Conservation (phyloP, 108 stramenopile genomes). For the Cyclotella cryptica region DNA sequence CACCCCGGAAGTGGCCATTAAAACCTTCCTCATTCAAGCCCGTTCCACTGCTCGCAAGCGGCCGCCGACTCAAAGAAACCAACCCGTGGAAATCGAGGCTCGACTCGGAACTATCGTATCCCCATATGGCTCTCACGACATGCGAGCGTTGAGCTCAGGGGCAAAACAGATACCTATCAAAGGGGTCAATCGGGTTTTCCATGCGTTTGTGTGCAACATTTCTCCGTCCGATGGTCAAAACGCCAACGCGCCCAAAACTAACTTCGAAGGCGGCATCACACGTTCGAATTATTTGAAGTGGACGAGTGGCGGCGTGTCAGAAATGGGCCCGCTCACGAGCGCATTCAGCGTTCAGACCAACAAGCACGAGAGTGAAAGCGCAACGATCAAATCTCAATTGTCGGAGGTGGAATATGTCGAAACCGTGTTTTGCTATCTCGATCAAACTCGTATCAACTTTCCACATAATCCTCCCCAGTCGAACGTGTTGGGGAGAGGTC, state of each 20-base stretch:
- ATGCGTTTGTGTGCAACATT: conserved; percentile 66
- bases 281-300: conserved; percentile 76
- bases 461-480: conserved; percentile 49
- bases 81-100: conserved; percentile 74
- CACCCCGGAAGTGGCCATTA: conserved; percentile 72
- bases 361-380: conserved; percentile 49
- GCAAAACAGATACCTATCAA: conserved; percentile 59
- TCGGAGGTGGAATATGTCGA: conserved; percentile 70
- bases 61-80: conserved; percentile 6
- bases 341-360: conserved; percentile 61
- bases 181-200: conserved; percentile 49
- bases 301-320: conserved; percentile 72
- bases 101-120: conserved; percentile 75
- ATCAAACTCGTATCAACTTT: conserved; percentile 68
- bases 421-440: conserved; percentile 76
- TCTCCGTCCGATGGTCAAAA: conserved; percentile 22
- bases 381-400: conserved; percentile 62
- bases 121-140: conserved; percentile 56
- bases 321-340: conserved; percentile 61
- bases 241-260: conserved; percentile 21
- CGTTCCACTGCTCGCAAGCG: conserved; percentile 60
- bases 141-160: conserved; percentile 72
- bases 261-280: conserved; percentile 76
- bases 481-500: conserved; percentile 45
- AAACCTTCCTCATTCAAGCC: conserved; percentile 69